Base-by-base conservation (phyloP, 208 protist genomes). In the Trypanosoma theileri region DNA sequence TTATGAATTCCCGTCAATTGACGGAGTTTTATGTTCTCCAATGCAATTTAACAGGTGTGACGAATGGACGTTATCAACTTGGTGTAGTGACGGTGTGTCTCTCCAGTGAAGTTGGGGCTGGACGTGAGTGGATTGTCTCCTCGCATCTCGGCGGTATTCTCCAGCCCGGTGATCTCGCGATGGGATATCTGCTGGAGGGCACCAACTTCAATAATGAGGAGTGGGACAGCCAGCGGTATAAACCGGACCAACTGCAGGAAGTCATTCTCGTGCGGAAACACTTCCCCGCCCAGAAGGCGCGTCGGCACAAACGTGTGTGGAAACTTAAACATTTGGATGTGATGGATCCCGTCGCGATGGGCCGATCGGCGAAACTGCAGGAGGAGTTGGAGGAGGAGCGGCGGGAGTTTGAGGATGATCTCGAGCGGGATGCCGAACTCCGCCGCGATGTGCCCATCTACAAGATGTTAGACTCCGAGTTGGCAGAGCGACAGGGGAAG, bases 1-100 rank as follows among this genome's bases (percentile, higher is more conserved):
- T 98, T 8, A 72, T 89, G 65, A 93, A 84, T 12, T 88, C 87
- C 13, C 81, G 89, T 42, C 73, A 98, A 67, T 74, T 99, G 61
- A 75, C 84, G 1, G 95, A 98, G 58, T 99, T 98, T 59, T 98
- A 96, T 42, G 95, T 99, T 2, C 77, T 99, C 11, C 96, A 99
- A 68, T 94, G 98, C 53, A 77, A 80, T 71, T 89, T 77, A 8
- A 65, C 73, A 65, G 77, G 85, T 11, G 78, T 89, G 26, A 94
- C 88, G 19, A 97, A 97, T 66, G 92, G 89, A 31, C 88, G 71
- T 24, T 89, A 91, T 59, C 80, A 93, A 52, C 82, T 99, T 11
- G 96, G 93, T 4, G 89, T 99, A 22, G 84, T 98, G 28, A 96
- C 97, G 46, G 87, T 99, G 19, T 98, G 96, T 52, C 81, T 98